Evolutionary conservation across 2,329 filamentous ascomycete genomes (phyloP).

Genomic region (Elsinoe australis): DNA sequence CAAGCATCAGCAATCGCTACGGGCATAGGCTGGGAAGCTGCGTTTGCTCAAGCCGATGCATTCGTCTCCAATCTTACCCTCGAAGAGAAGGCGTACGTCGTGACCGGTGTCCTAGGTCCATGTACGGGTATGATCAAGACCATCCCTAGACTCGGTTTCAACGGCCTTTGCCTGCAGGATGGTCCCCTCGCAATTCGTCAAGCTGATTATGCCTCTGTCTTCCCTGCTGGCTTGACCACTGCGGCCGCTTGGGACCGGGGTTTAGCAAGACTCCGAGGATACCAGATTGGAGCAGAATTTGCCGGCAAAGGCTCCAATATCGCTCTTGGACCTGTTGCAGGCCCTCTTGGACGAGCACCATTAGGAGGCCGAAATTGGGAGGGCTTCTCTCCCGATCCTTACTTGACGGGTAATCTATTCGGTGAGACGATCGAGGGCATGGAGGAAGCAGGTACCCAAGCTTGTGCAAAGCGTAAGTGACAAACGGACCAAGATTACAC

Average conservation of each 20-base stretch:
- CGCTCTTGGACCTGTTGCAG: conserved; percentile 43
- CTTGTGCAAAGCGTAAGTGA: conserved; percentile 43
- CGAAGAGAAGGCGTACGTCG: conserved; percentile 23
- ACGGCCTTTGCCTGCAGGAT: conserved; percentile 34
- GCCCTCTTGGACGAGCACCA: conserved; percentile 29
- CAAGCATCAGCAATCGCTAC: conserved; percentile 22
- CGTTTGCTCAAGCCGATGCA: conserved; percentile 21
- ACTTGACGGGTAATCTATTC: conserved; percentile 40
- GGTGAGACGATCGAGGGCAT: conserved; percentile 38
- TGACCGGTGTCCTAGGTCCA: conserved; percentile 25
- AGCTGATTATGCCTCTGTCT: conserved; percentile 33
- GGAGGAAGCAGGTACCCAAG: conserved; percentile 38
- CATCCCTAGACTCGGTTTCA: conserved; percentile 27
- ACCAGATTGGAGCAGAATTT: conserved; percentile 28
- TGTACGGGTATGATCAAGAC: conserved; percentile 55
- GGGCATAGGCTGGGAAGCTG: conserved; percentile 23
- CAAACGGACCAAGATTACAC: conserved; percentile 23
- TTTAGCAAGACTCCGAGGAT: conserved; percentile 29
- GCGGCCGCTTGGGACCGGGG: conserved; percentile 34
- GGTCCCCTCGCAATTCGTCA: conserved; percentile 36
- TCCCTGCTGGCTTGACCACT: conserved; percentile 35
- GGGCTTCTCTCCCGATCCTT: conserved; percentile 44
- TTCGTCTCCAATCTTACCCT: conserved; percentile 23
- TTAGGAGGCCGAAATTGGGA: conserved; percentile 28
- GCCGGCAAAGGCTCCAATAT: conserved; percentile 45